phyloP scores from a whole-genome alignment of 768 basidiomycete genomes.

The Multifurca ochricompacta region DNA sequence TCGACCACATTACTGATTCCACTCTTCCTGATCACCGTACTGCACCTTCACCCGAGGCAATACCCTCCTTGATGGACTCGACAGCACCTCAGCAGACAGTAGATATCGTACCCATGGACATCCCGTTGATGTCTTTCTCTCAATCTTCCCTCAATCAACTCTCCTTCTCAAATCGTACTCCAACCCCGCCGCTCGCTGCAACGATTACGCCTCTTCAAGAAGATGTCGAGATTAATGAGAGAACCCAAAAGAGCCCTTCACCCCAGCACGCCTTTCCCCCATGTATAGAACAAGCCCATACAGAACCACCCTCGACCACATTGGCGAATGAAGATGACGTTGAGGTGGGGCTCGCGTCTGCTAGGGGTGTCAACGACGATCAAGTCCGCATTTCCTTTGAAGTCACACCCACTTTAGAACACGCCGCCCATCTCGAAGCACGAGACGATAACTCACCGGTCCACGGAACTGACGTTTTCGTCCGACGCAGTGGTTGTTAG shows the following conservation, averaged over 20 bases:
- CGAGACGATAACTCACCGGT: background rate
- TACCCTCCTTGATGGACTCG: background rate
- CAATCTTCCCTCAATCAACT: conserved; percentile 1
- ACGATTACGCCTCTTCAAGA: conserved; percentile 8
- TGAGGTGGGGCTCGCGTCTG: background rate
- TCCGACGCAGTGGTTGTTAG: conserved; percentile 4
- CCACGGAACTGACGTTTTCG: background rate
- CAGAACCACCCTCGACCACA: background rate
- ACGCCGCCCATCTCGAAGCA: background rate
- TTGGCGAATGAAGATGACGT: background rate
- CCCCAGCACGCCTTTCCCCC: background rate
- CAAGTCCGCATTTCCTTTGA: background rate
- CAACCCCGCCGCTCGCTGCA: conserved; percentile 16
- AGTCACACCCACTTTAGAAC: background rate
- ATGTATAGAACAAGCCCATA: background rate
- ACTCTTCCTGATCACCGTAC: background rate
- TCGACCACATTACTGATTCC: background rate
- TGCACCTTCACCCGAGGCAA: background rate
- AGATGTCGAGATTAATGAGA: background rate
- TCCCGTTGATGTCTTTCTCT: background rate
- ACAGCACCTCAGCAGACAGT: background rate
- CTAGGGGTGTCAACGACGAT: background rate
- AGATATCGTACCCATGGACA: background rate
- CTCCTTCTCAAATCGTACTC: conserved; percentile 12
- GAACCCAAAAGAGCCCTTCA: background rate